phyloP scores from a whole-genome alignment of 139 green algal species.

The Chlorella vulgaris region DNA sequence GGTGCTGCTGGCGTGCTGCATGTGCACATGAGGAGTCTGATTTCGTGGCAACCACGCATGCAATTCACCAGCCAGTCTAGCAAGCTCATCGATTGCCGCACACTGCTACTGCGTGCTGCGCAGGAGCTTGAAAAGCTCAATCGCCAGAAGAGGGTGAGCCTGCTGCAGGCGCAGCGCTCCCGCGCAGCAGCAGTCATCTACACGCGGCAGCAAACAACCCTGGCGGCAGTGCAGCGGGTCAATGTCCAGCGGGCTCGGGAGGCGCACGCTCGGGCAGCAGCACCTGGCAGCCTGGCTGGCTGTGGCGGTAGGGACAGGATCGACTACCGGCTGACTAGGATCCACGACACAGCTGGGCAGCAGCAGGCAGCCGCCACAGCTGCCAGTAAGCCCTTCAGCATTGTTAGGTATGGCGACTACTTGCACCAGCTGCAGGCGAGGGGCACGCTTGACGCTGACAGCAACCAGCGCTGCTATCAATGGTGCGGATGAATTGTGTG shows the following conservation, averaged over 20 bases:
- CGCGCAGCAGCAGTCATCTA: neutral
- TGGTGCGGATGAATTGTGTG: no score
- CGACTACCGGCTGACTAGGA: no score
- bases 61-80: no score
- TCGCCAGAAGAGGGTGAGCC: conserved; percentile 16
- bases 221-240: neutral
- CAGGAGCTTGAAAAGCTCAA: neutral
- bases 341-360: no score
- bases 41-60: no score
- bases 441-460: neutral
- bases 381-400: neutral
- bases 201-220: neutral
- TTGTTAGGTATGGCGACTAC: conserved; percentile 9
- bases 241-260: neutral
- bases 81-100: neutral
- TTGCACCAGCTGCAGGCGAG: neutral
- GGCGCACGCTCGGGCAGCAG: neutral
- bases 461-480: neutral
- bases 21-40: no score
- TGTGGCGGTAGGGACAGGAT: no score
- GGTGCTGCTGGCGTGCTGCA: no score
- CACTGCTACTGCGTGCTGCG: neutral
- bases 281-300: neutral
- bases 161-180: conserved; percentile 6
- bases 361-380: neutral